Base-by-base conservation (phyloP, 129 eudicot species). In the Saussurea involucrata region DNA sequence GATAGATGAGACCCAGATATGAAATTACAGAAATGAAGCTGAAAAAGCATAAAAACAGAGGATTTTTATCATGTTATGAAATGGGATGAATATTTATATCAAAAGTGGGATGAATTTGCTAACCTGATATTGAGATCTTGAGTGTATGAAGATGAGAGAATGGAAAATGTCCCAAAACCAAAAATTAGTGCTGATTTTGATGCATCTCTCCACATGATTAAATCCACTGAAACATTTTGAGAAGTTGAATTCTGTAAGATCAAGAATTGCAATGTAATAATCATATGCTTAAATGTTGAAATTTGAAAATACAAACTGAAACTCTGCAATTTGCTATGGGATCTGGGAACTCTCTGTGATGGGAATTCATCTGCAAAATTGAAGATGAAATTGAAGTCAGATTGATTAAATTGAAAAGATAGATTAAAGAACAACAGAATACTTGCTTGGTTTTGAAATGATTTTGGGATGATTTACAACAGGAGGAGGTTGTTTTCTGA, bases 141-240 rank as follows among this genome's bases (percentile, higher is more conserved):
- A 4, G 98, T 87, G 81, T 85, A 93, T 37, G 98, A 93, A 37
- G 93, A 85, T 57, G 98, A 93, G 64, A 91, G 64, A 69, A 91
- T 89, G 21, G 86, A 57, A 86, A 93, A 93, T 68, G 96, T 81
- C 33, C 98, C 98, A 17, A 91, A 61, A 28, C 98, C 98, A 81
- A 93, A 93, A 10, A 89, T 29, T 42, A 93, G 83, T 80, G 97
- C 93, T 66, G 98, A 85, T 84, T 84, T 93, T 40, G 98, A 89
- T 78, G 69, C 89, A 80, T 93, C 95, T 66, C 71, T 91, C 98
- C 98, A 93, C 97, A 93, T 90, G 20, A 93, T 83, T 57, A 93
- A 75, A 78, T 93, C 98, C 80, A 84, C 98, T 93, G 95, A 76
- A 74, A 55, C 70, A 70, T 69, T 42, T 29, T 68, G 24, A 25